Percentiles rank a stretch among this genome's conserved stretches.
phyloP scores from a whole-genome alignment of 768 basidiomycete genomes.

The Serendipita sp. region DNA sequence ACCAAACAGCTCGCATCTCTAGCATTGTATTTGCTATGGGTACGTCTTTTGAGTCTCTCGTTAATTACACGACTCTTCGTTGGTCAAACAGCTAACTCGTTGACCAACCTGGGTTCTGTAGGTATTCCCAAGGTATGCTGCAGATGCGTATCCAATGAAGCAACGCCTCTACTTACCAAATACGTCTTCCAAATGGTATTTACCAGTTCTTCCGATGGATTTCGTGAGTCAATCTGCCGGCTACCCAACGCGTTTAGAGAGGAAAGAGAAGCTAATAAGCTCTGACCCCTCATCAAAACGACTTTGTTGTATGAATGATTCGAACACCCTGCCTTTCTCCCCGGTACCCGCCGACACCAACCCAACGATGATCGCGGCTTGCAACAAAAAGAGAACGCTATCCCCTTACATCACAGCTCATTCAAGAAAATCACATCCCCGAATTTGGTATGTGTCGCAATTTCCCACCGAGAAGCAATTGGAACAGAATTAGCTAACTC shows the following conservation, averaged over 20 bases:
- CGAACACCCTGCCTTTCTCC: no score
- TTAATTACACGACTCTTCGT: no score
- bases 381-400: conserved; percentile 64
- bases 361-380: background rate
- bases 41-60: no score
- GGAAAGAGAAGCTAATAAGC: background rate
- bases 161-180: background rate
- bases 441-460: conserved; percentile 55
- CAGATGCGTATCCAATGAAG: background rate
- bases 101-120: no score
- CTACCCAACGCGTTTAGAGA: background rate
- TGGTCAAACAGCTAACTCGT: background rate
- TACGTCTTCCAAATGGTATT: background rate
- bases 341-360: no score
- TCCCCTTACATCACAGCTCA: conserved; percentile 92
- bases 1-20: no score
- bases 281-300: background rate
- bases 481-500: background rate
- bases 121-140: conserved; percentile 33
- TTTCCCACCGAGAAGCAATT: background rate
- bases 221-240: conserved; percentile 38
- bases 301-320: background rate
- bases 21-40: no score
- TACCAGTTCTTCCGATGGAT: conserved; percentile 89
- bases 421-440: conserved; percentile 96